Evolutionary conservation across 1,139 yeast genomes (phyloP), one percentile per base, ranked within the genome.

Genomic region (Kluyveromyces sp.): DNA sequence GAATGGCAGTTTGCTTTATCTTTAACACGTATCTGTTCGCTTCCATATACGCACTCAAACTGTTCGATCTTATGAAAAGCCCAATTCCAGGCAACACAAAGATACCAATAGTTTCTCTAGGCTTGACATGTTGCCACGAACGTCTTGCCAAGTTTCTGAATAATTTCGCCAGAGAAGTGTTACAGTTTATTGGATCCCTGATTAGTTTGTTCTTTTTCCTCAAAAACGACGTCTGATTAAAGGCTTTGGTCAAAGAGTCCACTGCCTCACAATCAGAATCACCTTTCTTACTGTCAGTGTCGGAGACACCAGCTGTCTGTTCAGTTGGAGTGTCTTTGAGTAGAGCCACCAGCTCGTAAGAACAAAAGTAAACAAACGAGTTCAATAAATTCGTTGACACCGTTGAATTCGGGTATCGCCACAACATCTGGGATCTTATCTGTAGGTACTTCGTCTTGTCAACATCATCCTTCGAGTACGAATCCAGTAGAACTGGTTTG

Each of bases 81-180:
- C 85, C 77, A 45, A 77, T 75, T 33, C 73, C 68, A 2, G 94
- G 92, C 41, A 85, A 57, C 35, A 79, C 72, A 49, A 80, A 71
- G 52, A 85, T 70, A 3, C 83, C 81, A 30, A 85, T 75, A 0
- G 81, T 75, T 46, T 78, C 86, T 51, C 72, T 70, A n/a, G 63
- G 58, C 7, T 59, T 57, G 0, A 83, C 71, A 60, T 88, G 96
- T 55, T 75, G 77, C 98, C 98, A 92, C 2, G 96, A 82, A 53
- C 95, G 76, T 63, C 97, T 77, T 2, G 95, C 94, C 48, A 92
- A 65, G 58, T 88, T 96, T 56, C 97, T 77, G 28, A 87, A 75
- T 28, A 89, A 71, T 60, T 86, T 85, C 29, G 77, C 74, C 44
- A 84, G 67, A 6, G 88, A 72, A 52, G 81, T 60, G 34, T 57